phyloP scores from a whole-genome alignment of 2,329 filamentous ascomycete species.

The Cladosporium sp. region DNA sequence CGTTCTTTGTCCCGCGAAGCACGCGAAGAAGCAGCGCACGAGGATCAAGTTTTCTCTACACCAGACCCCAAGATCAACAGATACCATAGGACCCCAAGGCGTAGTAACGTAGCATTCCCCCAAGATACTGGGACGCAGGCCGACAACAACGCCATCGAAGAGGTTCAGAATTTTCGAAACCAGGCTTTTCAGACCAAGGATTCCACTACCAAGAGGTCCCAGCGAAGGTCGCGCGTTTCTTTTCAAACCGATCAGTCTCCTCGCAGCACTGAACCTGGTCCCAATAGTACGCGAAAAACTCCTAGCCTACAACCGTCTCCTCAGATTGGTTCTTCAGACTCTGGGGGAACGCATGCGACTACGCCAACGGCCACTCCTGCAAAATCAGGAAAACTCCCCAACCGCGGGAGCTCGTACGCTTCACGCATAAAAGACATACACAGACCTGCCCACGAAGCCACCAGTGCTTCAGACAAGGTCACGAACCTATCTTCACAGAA shows the following conservation, averaged over 20 bases:
- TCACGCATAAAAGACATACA: conserved; percentile 13
- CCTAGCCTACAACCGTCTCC: conserved; percentile 15
- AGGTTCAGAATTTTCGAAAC: background rate
- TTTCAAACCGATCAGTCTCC: background rate
- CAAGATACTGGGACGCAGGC: background rate
- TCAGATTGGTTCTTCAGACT: background rate
- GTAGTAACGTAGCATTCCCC: background rate
- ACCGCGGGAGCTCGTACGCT: conserved; percentile 4
- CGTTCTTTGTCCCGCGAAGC: conserved; percentile 12
- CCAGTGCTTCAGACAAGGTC: background rate
- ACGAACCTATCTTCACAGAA: background rate
- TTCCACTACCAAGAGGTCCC: conserved; percentile 1
- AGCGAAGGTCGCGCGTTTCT: background rate
- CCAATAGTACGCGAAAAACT: background rate
- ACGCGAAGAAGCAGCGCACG: background rate
- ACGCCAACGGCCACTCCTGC: conserved; percentile 1
- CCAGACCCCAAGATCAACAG: conserved; percentile 8
- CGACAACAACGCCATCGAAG: background rate
- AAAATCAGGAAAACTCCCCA: conserved; percentile 3
- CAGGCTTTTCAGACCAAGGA: conserved; percentile 15
- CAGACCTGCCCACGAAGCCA: background rate
- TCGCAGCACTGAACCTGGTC: background rate
- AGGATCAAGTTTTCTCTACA: conserved; percentile 13
- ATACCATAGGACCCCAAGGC: background rate
- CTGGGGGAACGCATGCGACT: background rate